Evolutionary conservation across 1,284 basidiomycete genomes (phyloP).

Genomic region (Pseudozyma hubeiensis): DNA sequence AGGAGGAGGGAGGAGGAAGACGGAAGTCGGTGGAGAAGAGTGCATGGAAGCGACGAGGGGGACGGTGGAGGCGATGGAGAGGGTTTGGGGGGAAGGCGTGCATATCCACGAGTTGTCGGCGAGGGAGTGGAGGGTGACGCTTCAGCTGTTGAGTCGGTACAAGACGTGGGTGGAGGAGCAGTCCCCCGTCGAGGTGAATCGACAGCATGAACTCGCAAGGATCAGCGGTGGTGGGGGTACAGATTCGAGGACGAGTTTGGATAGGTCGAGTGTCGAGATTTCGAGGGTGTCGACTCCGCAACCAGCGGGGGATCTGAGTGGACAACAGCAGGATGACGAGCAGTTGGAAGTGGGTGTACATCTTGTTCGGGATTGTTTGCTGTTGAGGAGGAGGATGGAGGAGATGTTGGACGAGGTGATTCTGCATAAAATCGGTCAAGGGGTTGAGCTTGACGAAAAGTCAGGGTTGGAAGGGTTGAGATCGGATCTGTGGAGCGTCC

Average conservation of each 20-base stretch:
- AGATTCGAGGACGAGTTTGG: conserved; percentile 2
- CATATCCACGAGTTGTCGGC: conserved; percentile 56
- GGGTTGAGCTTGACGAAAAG: neutral
- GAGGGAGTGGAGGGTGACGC: conserved; percentile 62
- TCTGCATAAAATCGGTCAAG: conserved; percentile 1
- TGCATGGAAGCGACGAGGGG: conserved; percentile 28
- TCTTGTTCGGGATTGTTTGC: conserved; percentile 18
- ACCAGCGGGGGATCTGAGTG: conserved; percentile 11
- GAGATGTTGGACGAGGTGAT: conserved; percentile 9
- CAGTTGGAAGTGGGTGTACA: conserved; percentile 3
- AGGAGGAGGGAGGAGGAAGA: neutral
- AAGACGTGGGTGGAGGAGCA: conserved; percentile 55
- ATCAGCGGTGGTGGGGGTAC: neutral
- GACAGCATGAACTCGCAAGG: conserved; percentile 5
- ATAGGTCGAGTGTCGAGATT: conserved; percentile 8
- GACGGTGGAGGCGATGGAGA: conserved; percentile 39
- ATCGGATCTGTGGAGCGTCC: conserved; percentile 8
- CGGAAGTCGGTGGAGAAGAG: neutral
- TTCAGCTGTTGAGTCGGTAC: conserved; percentile 63
- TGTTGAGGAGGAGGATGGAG: conserved; percentile 1
- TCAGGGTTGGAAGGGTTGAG: conserved; percentile 3
- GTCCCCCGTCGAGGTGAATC: conserved; percentile 19
- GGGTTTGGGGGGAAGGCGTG: conserved; percentile 50
- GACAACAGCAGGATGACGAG: conserved; percentile 31
- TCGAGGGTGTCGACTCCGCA: conserved; percentile 35